Conservation (phyloP, 768 basidiomycete species). For the Leccinum broughii region DNA sequence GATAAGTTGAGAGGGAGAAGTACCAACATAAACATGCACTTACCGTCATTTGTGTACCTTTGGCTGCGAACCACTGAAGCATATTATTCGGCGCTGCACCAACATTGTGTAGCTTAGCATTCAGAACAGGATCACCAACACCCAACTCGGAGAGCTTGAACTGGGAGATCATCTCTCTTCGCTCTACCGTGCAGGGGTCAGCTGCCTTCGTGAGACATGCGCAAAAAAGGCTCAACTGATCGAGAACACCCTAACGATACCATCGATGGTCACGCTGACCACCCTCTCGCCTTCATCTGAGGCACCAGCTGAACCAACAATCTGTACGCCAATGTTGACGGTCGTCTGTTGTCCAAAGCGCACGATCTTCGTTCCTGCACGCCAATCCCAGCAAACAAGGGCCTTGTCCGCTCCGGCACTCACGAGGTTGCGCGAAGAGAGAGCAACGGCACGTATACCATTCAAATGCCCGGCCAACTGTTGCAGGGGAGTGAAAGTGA, state of each 20-base stretch:
- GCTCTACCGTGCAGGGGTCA: conserved; percentile 35
- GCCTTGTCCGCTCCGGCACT: conserved; percentile 77
- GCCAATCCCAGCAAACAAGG: conserved; percentile 88
- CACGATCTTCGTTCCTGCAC: conserved; percentile 84
- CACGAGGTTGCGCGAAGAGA: conserved; percentile 82
- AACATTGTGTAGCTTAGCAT: conserved; percentile 70
- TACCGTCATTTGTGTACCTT: conserved; percentile 89
- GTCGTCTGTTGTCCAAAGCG: conserved; percentile 93
- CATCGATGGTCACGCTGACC: conserved; percentile 91
- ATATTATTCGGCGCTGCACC: conserved; percentile 83
- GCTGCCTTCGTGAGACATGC: neutral
- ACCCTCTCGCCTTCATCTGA: conserved; percentile 72
- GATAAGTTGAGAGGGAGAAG: neutral
- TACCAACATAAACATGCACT: conserved; percentile 21
- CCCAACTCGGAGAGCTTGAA: conserved; percentile 84
- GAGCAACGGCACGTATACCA: conserved; percentile 85
- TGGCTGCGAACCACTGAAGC: conserved; percentile 94
- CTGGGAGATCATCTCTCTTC: conserved; percentile 89
- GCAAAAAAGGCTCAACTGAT: conserved; percentile 60
- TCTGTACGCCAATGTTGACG: conserved; percentile 86
- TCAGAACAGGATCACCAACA: conserved; percentile 62
- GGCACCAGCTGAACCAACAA: conserved; percentile 52
- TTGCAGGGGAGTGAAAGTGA: conserved; percentile 81
- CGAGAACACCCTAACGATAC: conserved; percentile 86
- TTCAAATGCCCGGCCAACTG: conserved; percentile 86